These are phyloP conservation scores for Gastrodia elata DNA, from an alignment of 106 monocot genomes.

Conservation along the genomic window DNA sequence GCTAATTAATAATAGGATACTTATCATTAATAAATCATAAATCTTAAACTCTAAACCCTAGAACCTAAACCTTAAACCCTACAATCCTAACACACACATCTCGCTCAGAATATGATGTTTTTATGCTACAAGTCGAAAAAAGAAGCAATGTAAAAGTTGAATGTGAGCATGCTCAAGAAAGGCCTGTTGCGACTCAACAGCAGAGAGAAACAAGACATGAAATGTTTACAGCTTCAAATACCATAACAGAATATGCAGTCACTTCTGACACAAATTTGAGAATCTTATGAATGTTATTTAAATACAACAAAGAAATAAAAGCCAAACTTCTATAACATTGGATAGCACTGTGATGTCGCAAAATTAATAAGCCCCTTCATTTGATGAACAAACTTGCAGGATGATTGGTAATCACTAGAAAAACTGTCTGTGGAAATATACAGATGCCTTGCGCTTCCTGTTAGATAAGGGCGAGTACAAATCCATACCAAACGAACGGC, in stretches of 20 bases:
- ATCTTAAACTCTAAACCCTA: too few species aligned
- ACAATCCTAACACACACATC: too few species aligned
- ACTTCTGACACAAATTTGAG: too few species aligned
- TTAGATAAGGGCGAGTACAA: neutral
- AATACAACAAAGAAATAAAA: neutral
- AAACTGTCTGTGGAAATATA: neutral
- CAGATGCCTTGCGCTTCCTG: neutral
- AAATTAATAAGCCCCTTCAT: neutral
- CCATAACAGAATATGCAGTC: too few species aligned
- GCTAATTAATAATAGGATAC: too few species aligned
- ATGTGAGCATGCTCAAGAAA: neutral
- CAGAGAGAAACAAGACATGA: neutral
- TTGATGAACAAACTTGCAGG: neutral
- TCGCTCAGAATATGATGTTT: too few species aligned
- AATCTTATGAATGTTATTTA: too few species aligned
- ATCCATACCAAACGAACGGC: neutral
- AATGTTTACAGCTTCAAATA: neutral
- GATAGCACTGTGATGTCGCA: neutral
- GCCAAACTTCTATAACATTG: neutral
- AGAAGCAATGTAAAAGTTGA: neutral
- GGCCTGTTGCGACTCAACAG: neutral
- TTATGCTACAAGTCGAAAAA: neutral
- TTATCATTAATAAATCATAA: too few species aligned
- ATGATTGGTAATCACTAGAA: neutral
- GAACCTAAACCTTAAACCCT: too few species aligned